Base-by-base conservation (phyloP, 2,329 filamentous ascomycete species). In the Tothia fuscella region DNA sequence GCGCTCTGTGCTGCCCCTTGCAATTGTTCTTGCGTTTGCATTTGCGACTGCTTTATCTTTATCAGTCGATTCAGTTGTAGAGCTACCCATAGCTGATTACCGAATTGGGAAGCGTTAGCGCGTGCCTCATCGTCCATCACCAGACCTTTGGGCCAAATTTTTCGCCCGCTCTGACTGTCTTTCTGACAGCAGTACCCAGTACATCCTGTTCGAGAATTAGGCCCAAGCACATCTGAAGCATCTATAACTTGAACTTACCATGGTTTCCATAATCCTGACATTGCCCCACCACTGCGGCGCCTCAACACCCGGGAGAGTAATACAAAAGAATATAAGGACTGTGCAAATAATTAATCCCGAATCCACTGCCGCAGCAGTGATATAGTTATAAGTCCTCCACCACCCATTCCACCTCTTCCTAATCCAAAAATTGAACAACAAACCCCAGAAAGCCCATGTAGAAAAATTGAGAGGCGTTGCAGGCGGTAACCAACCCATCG, bases 331-430 rank as follows among this genome's bases (percentile, higher is more conserved):
- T 44, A 85, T 78, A 44, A 85, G 56, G 26, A 86, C 70, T 0
- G 78, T 79, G 25, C 70, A 72, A 16, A 84, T 56, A 10, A 78
- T 74, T 4, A 83, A 66, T 4, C 80, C 80, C 37, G 72, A 73
- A 56, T 85, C 81, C 28, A 86, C 63, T 1, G 76, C 81, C 0
- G 80, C 80, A 16, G 79, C 82, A 0, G 78, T 75, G 53, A 84
- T 70, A 56, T 85, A 86, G 63, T 86, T 85, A 63, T 83, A 86
- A 57, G 79, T 76, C 57, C 80, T 65, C 81, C 81, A 86, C 81
- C 80, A 85, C 25, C 77, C 80, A 3, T 69, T 72, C 60, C 71
- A 80, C 47, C 72, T 69, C 44, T 76, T 68, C 54, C 74, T 73
- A 54, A 85, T 72, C 50, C 68, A 75, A 51, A 71, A 79, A 59